Percentiles rank a stretch among this genome's conserved stretches.
Conservation (phyloP, 202 grass and related monocot species). For the Schoenoplectus tabernaemontani region DNA sequence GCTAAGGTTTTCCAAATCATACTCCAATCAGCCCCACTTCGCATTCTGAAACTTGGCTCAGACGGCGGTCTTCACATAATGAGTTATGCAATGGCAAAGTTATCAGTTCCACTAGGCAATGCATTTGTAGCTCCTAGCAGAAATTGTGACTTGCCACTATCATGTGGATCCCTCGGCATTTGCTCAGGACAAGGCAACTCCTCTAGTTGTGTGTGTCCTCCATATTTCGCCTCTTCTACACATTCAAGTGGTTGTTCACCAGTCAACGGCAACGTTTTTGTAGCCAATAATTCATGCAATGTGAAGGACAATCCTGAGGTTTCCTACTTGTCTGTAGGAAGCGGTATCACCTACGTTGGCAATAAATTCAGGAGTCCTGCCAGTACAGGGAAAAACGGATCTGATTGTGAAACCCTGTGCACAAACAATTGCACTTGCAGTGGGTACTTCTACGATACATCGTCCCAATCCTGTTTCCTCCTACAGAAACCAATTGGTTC, state of each 20-base stretch:
- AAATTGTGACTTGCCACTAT: constrained; percentile 49
- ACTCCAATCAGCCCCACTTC: constrained; percentile 35
- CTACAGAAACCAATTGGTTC: constrained; percentile 46
- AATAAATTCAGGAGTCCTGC: constrained; percentile 43
- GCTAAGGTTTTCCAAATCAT: constrained; percentile 29
- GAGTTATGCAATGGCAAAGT: constrained; percentile 47
- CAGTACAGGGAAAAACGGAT: constrained; percentile 19
- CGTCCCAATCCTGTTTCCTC: constrained; percentile 54
- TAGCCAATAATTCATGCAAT: constrained; percentile 18
- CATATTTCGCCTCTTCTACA: constrained; percentile 30
- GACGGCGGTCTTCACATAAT: constrained; percentile 42
- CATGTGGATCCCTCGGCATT: constrained; percentile 49
- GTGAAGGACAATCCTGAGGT: background rate
- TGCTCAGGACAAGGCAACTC: constrained; percentile 37
- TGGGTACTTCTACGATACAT: constrained; percentile 64
- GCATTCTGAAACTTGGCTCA: constrained; percentile 34
- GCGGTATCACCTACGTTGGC: constrained; percentile 48
- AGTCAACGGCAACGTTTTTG: constrained; percentile 27
- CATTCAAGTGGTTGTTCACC: constrained; percentile 45
- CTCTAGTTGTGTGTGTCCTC: constrained; percentile 48
- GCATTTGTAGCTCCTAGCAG: constrained; percentile 39
- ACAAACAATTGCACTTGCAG: constrained; percentile 58
- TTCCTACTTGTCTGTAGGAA: constrained; percentile 40
- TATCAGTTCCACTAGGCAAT: constrained; percentile 30
- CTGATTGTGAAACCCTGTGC: constrained; percentile 50